Base-by-base conservation (phyloP, 2,329 filamentous ascomycete species). In the Aspergillus tanneri region DNA sequence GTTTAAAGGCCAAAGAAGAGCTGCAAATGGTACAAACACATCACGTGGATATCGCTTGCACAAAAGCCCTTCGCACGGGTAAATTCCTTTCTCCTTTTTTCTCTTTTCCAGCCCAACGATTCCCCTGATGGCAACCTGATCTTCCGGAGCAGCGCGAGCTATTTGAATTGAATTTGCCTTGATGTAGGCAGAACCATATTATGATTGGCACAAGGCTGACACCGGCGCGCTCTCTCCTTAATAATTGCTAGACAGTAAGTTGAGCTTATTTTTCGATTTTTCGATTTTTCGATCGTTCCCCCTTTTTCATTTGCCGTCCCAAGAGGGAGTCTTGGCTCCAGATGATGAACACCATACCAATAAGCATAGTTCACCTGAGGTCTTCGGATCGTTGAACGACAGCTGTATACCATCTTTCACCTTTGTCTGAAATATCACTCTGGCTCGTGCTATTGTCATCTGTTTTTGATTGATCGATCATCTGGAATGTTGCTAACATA, bases 321-420 rank as follows among this genome's bases (percentile, higher is more conserved):
- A 41, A 19, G 9, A n/a, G n/a, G n/a, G n/a, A n/a, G 27, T 28
- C 22, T 41, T 47, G 38, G 16, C 28, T 40, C 44, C 54, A 47
- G 38, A 64, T 69, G 67, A 71, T 70, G 68, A 70, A 59, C 58
- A 64, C 64, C 60, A 59, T 60, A 61, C 54, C 54, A 59, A 64
- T 64, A 64, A 64, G 68, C 67, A 71, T 71, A 71, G 68, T 71
- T 71, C 68, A 71, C 60, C 67, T 69, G 67, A 71, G 60, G 62
- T 68, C 66, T 65, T 59, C 61, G 61, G 60, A 66, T 65, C 59
- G 47, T 51, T 71, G 68, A 71, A 70, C 66, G 68, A 71, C 56
- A 68, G 69, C 58, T 57, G 57, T 61, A 59, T 64, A 66, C 63
- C 66, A 69, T 69, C 64, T 67, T 68, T 64, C 60, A 60, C 47